Evolutionary conservation across 2,329 filamentous ascomycete genomes (phyloP), one percentile per base, ranked within the genome.

Genomic region (Cladosporium phlei): DNA sequence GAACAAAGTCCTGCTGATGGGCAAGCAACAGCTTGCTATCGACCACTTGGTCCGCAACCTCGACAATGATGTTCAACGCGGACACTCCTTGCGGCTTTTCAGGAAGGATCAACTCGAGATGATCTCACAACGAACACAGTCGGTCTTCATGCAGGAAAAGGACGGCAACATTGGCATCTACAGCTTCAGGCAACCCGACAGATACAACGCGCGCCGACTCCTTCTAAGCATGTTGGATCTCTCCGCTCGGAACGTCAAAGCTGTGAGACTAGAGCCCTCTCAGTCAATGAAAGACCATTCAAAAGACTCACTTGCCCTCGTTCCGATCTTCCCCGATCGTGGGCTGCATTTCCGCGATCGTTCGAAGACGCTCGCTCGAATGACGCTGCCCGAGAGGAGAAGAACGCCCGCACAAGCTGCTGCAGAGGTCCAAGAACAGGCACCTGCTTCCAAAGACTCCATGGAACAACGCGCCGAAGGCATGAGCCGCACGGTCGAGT

Each of bases 51-150:
- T 32, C 14, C 28, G 11, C 1, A 14, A 27, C 3, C 21, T 6
- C 14, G 35, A 20, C n/a, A 22, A 8, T 3, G 16, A 11, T n/a
- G 21, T 20, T n/a, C 21, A 20, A 27, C 11, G 20, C 11, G 16
- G 25, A 20, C 12, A 40, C 12, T 24, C 30, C 10, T n/a, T 40
- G 28, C 12, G 28, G n/a, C 21, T 20, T 17, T 56, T 56, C 35
- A 47, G 32, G 19, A 38, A 52, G 14, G 45, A 53, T n/a, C 49
- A 57, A 28, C 24, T 60, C 6, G 34, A 43, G 4, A 42, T 49
- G 22, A 47, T 61, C 20, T 47, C 52, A 6, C 34, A 48, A 17
- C 45, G 51, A 8, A 59, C 56, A 10, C 48, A 47, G 16, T 48
- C 51, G 5, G 32, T 53, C 7, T 48, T 57, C 19, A 48, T 52